Evolutionary conservation across 305 asterid genomes (phyloP).

Genomic region (Ajuga reptans): DNA sequence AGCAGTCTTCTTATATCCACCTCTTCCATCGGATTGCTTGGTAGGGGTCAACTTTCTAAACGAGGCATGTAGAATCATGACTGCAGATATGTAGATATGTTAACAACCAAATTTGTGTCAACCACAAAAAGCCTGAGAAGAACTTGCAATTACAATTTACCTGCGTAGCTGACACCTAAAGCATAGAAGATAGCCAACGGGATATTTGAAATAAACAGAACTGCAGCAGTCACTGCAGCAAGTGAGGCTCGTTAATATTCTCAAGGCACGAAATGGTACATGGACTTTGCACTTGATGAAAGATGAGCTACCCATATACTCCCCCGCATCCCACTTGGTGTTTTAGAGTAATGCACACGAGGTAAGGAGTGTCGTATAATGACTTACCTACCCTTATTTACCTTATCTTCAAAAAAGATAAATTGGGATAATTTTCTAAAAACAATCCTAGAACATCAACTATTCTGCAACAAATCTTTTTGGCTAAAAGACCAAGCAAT

Average conservation of each 20-base stretch:
- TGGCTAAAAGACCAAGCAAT: not conserved
- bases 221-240: constrained; percentile 60
- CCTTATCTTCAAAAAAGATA: no score
- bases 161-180: constrained; percentile 64
- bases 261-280: not conserved
- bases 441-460: no score
- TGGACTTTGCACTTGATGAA: not conserved
- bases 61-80: constrained; percentile 69
- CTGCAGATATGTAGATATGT: constrained; percentile 34
- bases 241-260: constrained; percentile 22
- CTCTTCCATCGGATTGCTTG: constrained; percentile 38
- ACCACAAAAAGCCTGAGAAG: not conserved
- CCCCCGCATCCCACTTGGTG: no score
- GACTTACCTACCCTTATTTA: no score
- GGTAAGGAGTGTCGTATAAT: no score
- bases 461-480: no score
- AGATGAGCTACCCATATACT: not conserved
- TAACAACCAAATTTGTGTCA: not conserved
- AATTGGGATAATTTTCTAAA: no score
- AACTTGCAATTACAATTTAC: constrained; percentile 25
- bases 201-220: constrained; percentile 55
- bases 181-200: constrained; percentile 58
- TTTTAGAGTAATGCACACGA: no score
- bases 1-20: constrained; percentile 28
- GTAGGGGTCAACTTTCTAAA: constrained; percentile 68